phyloP scores from a whole-genome alignment of 2,329 filamentous ascomycete species.

The Fusarium illudens region DNA sequence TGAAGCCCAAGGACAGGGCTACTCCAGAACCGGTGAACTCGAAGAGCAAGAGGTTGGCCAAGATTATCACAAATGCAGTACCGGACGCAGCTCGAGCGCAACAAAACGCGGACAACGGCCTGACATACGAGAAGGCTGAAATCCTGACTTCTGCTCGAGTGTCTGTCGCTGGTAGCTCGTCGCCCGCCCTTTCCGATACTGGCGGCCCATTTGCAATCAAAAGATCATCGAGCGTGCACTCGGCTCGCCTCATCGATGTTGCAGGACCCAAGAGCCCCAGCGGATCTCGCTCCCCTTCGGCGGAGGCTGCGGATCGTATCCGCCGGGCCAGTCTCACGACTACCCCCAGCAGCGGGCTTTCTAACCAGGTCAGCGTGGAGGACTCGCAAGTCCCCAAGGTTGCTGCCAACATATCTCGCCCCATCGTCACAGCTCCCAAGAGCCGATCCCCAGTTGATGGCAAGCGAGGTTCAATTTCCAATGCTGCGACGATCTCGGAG shows the following conservation, averaged over 20 bases:
- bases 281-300: conserved; percentile 59
- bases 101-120: conserved; percentile 49
- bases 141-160: conserved; percentile 66
- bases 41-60: conserved; percentile 37
- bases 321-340: conserved; percentile 50
- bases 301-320: conserved; percentile 55
- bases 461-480: conserved; percentile 41
- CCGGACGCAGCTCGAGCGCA: conserved; percentile 16
- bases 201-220: conserved; percentile 50
- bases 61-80: conserved; percentile 33
- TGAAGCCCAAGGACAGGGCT: conserved; percentile 8
- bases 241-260: conserved; percentile 67
- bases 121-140: conserved; percentile 64
- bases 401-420: conserved; percentile 34
- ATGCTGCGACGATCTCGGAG: conserved; percentile 53
- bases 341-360: conserved; percentile 51
- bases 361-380: conserved; percentile 47
- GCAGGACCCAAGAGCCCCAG: conserved; percentile 60
- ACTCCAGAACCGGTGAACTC: conserved; percentile 14
- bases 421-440: conserved; percentile 33
- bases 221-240: conserved; percentile 60
- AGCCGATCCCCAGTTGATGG: conserved; percentile 47
- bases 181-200: conserved; percentile 59
- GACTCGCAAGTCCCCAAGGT: conserved; percentile 49
- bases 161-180: conserved; percentile 62